Base-by-base conservation (phyloP, 2,329 filamentous ascomycete genomes). In the Hymenoscyphus fraxineus region DNA sequence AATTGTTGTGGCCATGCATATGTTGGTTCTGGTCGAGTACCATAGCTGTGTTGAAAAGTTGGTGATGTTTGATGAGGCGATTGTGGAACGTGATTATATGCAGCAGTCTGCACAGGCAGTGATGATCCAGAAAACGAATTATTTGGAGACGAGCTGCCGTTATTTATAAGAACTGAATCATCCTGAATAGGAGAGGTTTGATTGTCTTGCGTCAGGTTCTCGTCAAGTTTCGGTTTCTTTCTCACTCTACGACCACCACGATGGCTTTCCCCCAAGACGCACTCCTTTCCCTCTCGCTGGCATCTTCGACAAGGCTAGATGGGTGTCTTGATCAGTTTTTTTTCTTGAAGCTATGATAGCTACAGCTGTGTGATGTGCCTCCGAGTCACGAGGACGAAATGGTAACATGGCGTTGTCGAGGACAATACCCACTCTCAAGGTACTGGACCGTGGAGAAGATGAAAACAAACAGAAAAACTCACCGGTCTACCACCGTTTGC, bases 221-320 rank as follows among this genome's bases (percentile, higher is more conserved):
- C 70, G 2, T 71, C 69, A 10, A 72, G 47, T 59, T 70, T 74
- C 16, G 69, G 69, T 54, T 74, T 74, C 66, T 74, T 74, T 51
- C 71, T 68, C 5, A 75, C 72, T 67, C 73, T 68, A 31, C 71
- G 70, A 22, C 73, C 73, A 59, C 73, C 73, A 41, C 73, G 70
- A 65, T 75, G 73, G 47, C 70, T 73, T 61, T 74, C 73, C 19
- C 73, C 73, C 0, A 75, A 66, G 6, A 75, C 63, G 63, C 73
- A 75, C 40, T 74, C 73, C 61, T 69, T 69, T 40, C 69, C 69
- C 58, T 74, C 73, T 66, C 73, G 67, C 54, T 75, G 73, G 40
- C 73, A 75, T 67, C 73, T 68, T 32, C 72, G 69, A 60, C 73
- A 75, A n/a, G 73, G 73, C 73, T 75, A 62, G 2, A 27, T 16